These are phyloP conservation scores for Zasmidium cellare DNA, from an alignment of 2,329 filamentous ascomycete genomes.

Conservation along the genomic window DNA sequence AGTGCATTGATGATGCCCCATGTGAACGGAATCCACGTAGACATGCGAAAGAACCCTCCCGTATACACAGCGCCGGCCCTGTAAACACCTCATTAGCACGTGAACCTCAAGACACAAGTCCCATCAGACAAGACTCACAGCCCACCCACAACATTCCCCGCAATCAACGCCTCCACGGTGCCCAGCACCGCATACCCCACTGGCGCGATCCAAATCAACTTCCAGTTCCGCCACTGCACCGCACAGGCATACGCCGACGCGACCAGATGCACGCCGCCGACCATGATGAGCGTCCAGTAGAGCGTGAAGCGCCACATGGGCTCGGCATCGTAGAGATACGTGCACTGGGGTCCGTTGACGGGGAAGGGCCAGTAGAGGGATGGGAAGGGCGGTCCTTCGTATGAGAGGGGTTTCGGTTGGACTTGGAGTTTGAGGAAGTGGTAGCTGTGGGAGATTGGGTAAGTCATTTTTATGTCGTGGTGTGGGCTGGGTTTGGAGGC, in stretches of 20 bases:
- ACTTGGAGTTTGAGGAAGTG: constrained; percentile 47
- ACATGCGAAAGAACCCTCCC: constrained; percentile 83
- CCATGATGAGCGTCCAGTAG: constrained; percentile 81
- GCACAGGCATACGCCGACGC: constrained; percentile 70
- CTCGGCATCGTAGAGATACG: constrained; percentile 69
- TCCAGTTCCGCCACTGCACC: constrained; percentile 63
- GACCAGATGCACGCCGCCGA: constrained; percentile 70
- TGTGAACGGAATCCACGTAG: constrained; percentile 88
- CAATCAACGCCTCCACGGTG: constrained; percentile 73
- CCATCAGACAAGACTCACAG: constrained; percentile 60
- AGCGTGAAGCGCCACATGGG: constrained; percentile 89
- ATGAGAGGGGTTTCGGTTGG: constrained; percentile 56
- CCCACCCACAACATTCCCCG: constrained; percentile 77
- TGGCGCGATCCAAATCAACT: constrained; percentile 68
- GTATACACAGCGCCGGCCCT: constrained; percentile 79
- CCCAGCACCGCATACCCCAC: constrained; percentile 70
- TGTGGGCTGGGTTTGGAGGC: not conserved
- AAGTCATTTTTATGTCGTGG: not conserved
- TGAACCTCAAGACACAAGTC: too few species aligned
- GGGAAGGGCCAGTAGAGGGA: constrained; percentile 75
- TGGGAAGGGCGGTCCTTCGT: constrained; percentile 72
- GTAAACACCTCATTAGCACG: constrained; percentile 6
- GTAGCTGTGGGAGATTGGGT: constrained; percentile 15
- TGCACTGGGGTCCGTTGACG: constrained; percentile 55
- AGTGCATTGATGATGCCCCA: constrained; percentile 86